Evolutionary conservation across 1,139 yeast species (phyloP).

Genomic region (Zygosaccharomyces pseudobailii): DNA sequence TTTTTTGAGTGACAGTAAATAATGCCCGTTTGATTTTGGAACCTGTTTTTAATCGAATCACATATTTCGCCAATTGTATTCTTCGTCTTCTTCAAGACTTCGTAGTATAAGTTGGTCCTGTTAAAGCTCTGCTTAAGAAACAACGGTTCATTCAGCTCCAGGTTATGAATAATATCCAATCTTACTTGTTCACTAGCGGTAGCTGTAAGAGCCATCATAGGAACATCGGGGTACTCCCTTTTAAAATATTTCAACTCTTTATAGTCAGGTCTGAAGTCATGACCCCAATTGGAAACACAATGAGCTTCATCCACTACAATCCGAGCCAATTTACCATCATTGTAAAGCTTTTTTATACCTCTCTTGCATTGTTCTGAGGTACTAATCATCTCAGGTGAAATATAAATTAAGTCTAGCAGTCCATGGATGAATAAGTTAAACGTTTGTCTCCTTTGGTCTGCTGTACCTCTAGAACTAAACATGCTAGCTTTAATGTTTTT

Average conservation of each 20-base stretch:
- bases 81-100: conserved; percentile 60
- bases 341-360: conserved; percentile 56
- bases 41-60: conserved; percentile 49
- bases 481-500: conserved; percentile 76
- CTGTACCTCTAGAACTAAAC: conserved; percentile 73
- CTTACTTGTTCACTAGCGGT: conserved; percentile 93
- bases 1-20: conserved; percentile 90
- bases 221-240: conserved; percentile 67
- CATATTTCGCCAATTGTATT: conserved; percentile 58
- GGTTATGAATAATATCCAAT: conserved; percentile 75
- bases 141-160: conserved; percentile 46
- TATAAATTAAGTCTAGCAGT: conserved; percentile 67
- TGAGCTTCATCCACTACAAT: conserved; percentile 98
- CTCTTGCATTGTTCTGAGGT: conserved; percentile 66
- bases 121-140: conserved; percentile 72
- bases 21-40: conserved; percentile 68
- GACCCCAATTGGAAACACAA: conserved; percentile 99
- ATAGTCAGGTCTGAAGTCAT: conserved; percentile 95
- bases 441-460: conserved; percentile 60
- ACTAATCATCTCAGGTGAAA: conserved; percentile 94
- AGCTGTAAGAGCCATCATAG: conserved; percentile 95
- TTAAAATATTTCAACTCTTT: conserved; percentile 75
- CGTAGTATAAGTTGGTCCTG: conserved; percentile 78
- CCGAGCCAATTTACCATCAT: conserved; percentile 60
- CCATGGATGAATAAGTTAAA: conserved; percentile 63